These are phyloP conservation scores for Nicotiana benthamiana DNA, from an alignment of 257 asterid genomes.

Conservation along the genomic window DNA sequence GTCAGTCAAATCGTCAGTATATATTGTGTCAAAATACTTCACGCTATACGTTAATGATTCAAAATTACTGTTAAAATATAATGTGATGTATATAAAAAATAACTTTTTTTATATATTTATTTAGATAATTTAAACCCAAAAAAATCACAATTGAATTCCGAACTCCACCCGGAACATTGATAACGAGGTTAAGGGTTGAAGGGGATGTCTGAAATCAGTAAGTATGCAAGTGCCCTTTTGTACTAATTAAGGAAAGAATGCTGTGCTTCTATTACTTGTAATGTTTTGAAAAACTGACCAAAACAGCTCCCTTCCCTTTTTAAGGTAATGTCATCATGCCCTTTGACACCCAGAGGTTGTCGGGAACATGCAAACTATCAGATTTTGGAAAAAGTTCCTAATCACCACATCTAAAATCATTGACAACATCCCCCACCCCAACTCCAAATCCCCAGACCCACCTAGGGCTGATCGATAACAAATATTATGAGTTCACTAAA, in stretches of 20 bases:
- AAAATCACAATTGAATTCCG: too few relatives aligned
- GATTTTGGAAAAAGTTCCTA: constrained; percentile 38
- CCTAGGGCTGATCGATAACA: too few relatives aligned
- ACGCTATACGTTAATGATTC: too few relatives aligned
- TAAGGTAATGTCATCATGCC: constrained; percentile 57
- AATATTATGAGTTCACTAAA: too few relatives aligned
- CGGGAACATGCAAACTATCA: constrained; percentile 94
- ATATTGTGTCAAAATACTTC: too few relatives aligned
- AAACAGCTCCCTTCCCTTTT: constrained; percentile 20
- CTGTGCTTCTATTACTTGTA: not conserved
- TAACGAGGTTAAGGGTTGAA: not conserved
- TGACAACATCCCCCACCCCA: not conserved
- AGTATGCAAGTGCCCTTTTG: not conserved
- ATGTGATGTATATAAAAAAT: too few relatives aligned
- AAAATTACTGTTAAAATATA: too few relatives aligned
- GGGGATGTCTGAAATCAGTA: not conserved
- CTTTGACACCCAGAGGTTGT: constrained; percentile 57
- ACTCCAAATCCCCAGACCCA: too few relatives aligned
- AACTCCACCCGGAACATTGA: too few relatives aligned
- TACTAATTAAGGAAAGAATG: not conserved
- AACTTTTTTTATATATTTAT: too few relatives aligned
- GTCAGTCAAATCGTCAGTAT: too few relatives aligned
- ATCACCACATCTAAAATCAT: constrained; percentile 35
- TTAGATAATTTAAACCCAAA: too few relatives aligned
- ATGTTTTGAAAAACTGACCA: constrained; percentile 18